A percentile compares a stretch with the other conserved stretches of the same genome.
Conservation (phyloP, 2,329 filamentous ascomycete species). For the Microthyrium microscopicum region DNA sequence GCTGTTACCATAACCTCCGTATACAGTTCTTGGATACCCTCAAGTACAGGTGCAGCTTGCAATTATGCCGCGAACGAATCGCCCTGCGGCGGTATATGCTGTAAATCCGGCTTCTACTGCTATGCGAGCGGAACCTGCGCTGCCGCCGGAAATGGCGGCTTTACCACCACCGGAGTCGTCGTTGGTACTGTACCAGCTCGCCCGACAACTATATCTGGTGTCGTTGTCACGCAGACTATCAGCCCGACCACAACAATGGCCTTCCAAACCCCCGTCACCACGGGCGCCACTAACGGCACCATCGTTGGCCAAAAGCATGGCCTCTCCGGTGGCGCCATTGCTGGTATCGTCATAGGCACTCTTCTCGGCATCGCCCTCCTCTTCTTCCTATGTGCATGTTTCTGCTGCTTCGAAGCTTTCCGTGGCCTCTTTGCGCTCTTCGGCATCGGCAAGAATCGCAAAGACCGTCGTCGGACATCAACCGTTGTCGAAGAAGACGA, state of each 20-base stretch:
- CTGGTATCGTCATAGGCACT: constrained; percentile 63
- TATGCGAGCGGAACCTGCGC: constrained; percentile 31
- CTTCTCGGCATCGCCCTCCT: constrained; percentile 51
- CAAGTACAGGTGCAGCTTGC: constrained; percentile 13
- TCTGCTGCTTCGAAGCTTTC: constrained; percentile 39
- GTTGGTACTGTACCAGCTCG: constrained; percentile 24
- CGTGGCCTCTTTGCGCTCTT: constrained; percentile 42
- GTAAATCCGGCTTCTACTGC: constrained; percentile 53
- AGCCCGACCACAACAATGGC: constrained; percentile 30
- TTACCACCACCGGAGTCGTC: constrained; percentile 30
- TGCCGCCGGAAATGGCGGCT: constrained; percentile 34
- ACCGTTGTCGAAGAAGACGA: constrained; percentile 38
- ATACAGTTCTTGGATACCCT: constrained; percentile 30
- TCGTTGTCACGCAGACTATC: constrained; percentile 31
- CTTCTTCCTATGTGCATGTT: constrained; percentile 58
- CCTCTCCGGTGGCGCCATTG: constrained; percentile 58
- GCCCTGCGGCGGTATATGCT: constrained; percentile 54
- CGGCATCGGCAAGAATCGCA: constrained; percentile 37
- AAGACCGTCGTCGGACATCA: constrained; percentile 23
- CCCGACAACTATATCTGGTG: constrained; percentile 37
- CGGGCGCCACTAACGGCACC: constrained; percentile 29
- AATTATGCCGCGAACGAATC: constrained; percentile 32
- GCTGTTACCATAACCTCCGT: constrained; percentile 36
- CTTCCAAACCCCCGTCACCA: constrained; percentile 33
- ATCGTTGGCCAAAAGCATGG: constrained; percentile 19